Percentiles rank a stretch among this genome's conserved stretches.
Evolutionary conservation across 2,329 filamentous ascomycete genomes (phyloP).

Genomic region (Cladosporium cucumerinum): DNA sequence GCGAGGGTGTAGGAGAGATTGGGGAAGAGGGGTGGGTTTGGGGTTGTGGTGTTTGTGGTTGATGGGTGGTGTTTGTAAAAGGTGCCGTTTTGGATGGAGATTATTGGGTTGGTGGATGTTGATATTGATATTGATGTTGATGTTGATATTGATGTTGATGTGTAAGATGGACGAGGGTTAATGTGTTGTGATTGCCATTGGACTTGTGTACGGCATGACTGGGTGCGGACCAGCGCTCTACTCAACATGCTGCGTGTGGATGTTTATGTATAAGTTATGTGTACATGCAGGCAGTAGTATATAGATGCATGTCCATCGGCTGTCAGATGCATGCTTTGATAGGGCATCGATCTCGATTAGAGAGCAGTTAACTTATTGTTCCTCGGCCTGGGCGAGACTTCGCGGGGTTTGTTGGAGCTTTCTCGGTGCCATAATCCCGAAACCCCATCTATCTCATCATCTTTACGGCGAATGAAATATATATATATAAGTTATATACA

Average conservation of each 20-base stretch:
- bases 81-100: constrained; percentile 72
- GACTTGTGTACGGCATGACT: neutral
- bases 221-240: constrained; percentile 9
- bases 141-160: neutral
- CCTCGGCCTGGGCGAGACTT: constrained; percentile 6
- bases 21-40: constrained; percentile 71
- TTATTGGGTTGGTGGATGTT: constrained; percentile 28
- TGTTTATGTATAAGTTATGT: too few relatives aligned
- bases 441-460: neutral
- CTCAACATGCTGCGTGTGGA: neutral
- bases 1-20: constrained; percentile 65
- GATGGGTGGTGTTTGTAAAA: constrained; percentile 75
- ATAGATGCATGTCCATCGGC: neutral
- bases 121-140: constrained; percentile 2
- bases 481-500: too few relatives aligned
- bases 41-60: constrained; percentile 37
- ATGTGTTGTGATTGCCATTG: neutral
- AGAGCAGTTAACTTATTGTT: neutral
- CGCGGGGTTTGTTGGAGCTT: constrained; percentile 11
- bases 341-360: neutral
- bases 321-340: too few relatives aligned
- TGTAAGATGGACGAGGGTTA: neutral
- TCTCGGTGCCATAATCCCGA: neutral
- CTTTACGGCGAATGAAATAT: neutral
- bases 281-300: neutral